Conservation (phyloP, 768 basidiomycete species). For the Hypholoma sublateritium region DNA sequence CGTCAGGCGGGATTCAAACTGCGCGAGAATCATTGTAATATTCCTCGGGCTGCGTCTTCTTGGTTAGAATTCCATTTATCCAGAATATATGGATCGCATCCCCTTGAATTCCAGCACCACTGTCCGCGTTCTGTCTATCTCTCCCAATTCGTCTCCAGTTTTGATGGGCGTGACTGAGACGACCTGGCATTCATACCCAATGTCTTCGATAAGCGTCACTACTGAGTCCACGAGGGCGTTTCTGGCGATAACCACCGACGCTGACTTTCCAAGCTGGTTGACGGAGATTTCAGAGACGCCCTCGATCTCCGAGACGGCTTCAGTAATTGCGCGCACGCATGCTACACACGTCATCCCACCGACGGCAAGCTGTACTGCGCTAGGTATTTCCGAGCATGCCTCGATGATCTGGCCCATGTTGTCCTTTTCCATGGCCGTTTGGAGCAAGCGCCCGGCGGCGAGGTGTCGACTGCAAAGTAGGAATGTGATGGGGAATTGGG, state of each 20-base stretch:
- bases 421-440: too few species aligned
- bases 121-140: conserved; percentile 2
- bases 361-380: conserved; percentile 45
- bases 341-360: conserved; percentile 80
- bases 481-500: too few species aligned
- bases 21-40: conserved; percentile 40
- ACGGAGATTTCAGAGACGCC: conserved; percentile 56
- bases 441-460: too few species aligned
- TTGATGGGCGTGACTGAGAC: conserved; percentile 8
- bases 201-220: conserved; percentile 42
- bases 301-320: conserved; percentile 44
- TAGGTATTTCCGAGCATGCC: neutral
- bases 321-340: conserved; percentile 57
- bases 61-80: neutral
- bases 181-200: conserved; percentile 38
- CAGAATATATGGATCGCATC: neutral
- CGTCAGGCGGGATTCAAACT: conserved; percentile 32
- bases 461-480: too few species aligned
- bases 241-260: conserved; percentile 42
- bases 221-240: conserved; percentile 32
- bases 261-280: conserved; percentile 61
- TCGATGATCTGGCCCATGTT: too few species aligned
- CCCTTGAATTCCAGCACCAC: conserved; percentile 15
- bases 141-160: neutral
- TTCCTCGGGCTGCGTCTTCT: conserved; percentile 47